phyloP scores from a whole-genome alignment of 192 early-diverging fungal species.

The Backusella luteola region DNA sequence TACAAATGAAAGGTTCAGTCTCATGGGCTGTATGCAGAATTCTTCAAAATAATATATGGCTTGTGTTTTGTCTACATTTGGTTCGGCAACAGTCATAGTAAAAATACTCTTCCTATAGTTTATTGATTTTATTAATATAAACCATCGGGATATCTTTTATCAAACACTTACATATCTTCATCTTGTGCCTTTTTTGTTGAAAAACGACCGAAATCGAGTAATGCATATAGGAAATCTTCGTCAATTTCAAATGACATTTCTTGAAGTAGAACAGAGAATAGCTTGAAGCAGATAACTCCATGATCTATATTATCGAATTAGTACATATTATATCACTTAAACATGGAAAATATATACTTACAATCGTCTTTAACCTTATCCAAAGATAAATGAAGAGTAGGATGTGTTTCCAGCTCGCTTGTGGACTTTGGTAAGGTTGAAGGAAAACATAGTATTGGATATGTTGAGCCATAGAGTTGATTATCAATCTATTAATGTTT shows the following conservation, averaged over 20 bases:
- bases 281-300: slow-evolving; percentile 85
- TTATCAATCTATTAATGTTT: slow-evolving; percentile 69
- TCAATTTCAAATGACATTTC: slow-evolving; percentile 87
- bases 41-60: slow-evolving; percentile 81
- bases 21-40: slow-evolving; percentile 82
- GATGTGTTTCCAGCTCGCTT: slow-evolving; percentile 38
- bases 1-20: slow-evolving; percentile 83
- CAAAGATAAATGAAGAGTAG: slow-evolving; percentile 57
- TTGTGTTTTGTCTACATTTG: slow-evolving; percentile 52
- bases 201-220: slow-evolving; percentile 80
- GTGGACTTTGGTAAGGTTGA: slow-evolving; percentile 64
- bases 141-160: neutral
- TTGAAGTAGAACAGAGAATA: slow-evolving; percentile 77
- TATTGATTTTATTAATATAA: neutral
- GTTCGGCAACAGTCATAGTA: slow-evolving; percentile 34
- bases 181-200: slow-evolving; percentile 37
- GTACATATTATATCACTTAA: neutral
- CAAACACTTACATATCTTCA: slow-evolving; percentile 37
- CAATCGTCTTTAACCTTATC: slow-evolving; percentile 76
- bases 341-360: slow-evolving; percentile 6
- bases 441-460: slow-evolving; percentile 85
- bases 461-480: slow-evolving; percentile 71
- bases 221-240: slow-evolving; percentile 75
- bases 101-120: neutral
- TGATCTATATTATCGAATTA: slow-evolving; percentile 39